Base-by-base conservation (phyloP, 2,329 filamentous ascomycete genomes). In the Aspergillus hortae region DNA sequence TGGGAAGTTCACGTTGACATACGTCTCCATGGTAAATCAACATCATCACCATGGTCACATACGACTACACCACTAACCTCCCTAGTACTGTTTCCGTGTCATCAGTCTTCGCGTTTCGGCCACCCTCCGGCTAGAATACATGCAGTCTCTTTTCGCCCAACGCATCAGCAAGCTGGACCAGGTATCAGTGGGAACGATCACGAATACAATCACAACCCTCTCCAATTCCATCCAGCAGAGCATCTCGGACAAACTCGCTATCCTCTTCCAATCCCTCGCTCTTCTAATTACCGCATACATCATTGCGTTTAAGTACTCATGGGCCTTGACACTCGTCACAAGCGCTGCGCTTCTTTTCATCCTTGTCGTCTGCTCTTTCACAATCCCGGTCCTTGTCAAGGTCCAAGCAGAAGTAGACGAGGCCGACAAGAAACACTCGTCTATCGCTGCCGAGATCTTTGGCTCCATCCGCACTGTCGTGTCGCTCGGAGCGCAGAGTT, bases 221-320 rank as follows among this genome's bases (percentile, higher is more conserved):
- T 74, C 78, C 30, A 82, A 81, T 56, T 75, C 75, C 0, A 73
- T 82, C 10, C 80, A 82, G 51, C 68, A 78, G 23, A 79, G 78
- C 15, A 76, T 82, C n/a, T 81, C 79, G 0, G 79, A 82, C 56
- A 77, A 77, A 48, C 65, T 83, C 4, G 70, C 71, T 1, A 66
- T 65, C 2, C 64, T 79, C 1, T 66, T 79, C 27, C 71, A 77
- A 46, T 72, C 68, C 2, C 46, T 74, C 2, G 64, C 75, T 2
- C 61, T 76, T 1, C 60, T 78, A 4, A 56, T 76, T 5, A 64
- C 77, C 0, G 77, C 77, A 49, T 70, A 80, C n/a, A 68, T 73
- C 10, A 75, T 83, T 44, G 75, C 80, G 0, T 82, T 82, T 55
- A 61, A 69, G 14, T 80, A 78, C 53, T 78, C 74, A 27, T 80